Percentiles rank a stretch among this genome's conserved stretches.
Evolutionary conservation across 805 yeast species (phyloP).

Genomic region (Maudiozyma serrabonitensis): DNA sequence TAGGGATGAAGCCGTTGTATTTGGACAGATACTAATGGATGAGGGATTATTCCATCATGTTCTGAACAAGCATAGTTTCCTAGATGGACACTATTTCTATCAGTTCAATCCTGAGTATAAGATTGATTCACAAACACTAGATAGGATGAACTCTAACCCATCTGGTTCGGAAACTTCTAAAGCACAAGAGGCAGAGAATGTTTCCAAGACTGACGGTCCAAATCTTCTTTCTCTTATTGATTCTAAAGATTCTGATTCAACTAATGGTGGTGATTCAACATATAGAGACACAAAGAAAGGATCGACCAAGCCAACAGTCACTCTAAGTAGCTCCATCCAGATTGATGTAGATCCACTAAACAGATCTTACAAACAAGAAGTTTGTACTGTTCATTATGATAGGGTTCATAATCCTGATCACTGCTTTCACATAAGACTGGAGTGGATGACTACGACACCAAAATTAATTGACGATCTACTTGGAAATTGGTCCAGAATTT

Average conservation of each 20-base stretch:
- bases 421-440: slow-evolving; percentile 82
- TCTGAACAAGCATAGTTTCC: slow-evolving; percentile 67
- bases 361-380: slow-evolving; percentile 68
- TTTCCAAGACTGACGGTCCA: neutral
- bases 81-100: slow-evolving; percentile 92
- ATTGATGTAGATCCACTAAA: slow-evolving; percentile 67
- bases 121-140: slow-evolving; percentile 7
- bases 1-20: slow-evolving; percentile 73
- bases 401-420: slow-evolving; percentile 89
- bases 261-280: slow-evolving; percentile 9
- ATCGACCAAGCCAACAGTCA: slow-evolving; percentile 31
- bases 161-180: neutral
- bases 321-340: slow-evolving; percentile 55
- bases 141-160: slow-evolving; percentile 5
- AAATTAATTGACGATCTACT: slow-evolving; percentile 73
- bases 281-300: slow-evolving; percentile 1
- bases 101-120: slow-evolving; percentile 50
- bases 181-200: neutral
- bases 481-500: slow-evolving; percentile 66
- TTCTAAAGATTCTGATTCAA: slow-evolving; percentile 7
- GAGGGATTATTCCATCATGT: slow-evolving; percentile 71
- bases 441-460: slow-evolving; percentile 89
- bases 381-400: slow-evolving; percentile 79
- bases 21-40: slow-evolving; percentile 70
- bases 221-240: slow-evolving; percentile 4